Percentiles rank a stretch among this genome's conserved stretches.
These are phyloP conservation scores for Phytomonas francai DNA, from an alignment of 208 protist genomes.

Conservation along the genomic window DNA sequence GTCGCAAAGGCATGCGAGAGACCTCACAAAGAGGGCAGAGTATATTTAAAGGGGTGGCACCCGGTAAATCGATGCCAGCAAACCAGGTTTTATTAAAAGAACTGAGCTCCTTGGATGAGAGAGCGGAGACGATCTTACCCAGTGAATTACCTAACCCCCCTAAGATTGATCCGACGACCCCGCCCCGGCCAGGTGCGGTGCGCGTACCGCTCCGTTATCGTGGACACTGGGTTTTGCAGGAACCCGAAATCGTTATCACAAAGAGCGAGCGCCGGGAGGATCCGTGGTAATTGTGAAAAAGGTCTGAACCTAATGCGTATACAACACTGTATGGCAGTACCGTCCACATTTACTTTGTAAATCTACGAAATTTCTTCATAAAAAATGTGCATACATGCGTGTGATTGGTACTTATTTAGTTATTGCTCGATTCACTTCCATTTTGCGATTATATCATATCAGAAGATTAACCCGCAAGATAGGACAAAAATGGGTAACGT, in stretches of 20 bases:
- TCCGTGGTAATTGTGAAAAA: constrained; percentile 51
- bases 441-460: neutral
- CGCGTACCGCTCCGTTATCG: constrained; percentile 45
- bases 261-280: constrained; percentile 59
- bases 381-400: neutral
- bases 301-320: neutral
- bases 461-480: neutral
- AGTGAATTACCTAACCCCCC: constrained; percentile 70
- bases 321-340: constrained; percentile 8
- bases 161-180: constrained; percentile 35
- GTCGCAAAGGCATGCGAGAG: constrained; percentile 52
- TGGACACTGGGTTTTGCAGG: constrained; percentile 85
- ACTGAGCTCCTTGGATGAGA: constrained; percentile 29
- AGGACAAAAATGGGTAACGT: neutral
- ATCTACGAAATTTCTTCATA: constrained; percentile 3
- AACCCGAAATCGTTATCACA: constrained; percentile 84
- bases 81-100: neutral
- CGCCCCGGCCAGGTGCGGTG: constrained; percentile 39
- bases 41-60: constrained; percentile 23
- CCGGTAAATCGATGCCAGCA: neutral
- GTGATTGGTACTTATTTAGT: neutral
- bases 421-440: neutral
- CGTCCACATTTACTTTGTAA: neutral
- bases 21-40: constrained; percentile 5
- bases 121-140: constrained; percentile 51